Conservation (phyloP, 108 stramenopile genomes). For the Cyclotella distinguenda region DNA sequence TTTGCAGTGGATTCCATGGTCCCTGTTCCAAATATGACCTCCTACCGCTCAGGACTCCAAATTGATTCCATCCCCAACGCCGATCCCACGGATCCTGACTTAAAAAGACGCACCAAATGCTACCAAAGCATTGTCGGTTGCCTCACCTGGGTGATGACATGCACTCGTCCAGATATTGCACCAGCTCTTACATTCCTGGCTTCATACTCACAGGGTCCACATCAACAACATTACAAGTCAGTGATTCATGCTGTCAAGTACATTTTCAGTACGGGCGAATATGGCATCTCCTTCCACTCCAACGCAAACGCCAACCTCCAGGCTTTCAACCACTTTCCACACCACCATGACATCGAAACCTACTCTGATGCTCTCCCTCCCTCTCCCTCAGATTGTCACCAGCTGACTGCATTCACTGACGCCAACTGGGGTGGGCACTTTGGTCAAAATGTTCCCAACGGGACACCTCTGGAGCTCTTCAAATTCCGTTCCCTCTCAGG, state of each 20-base stretch:
- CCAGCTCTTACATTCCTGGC: slow-evolving; percentile 10
- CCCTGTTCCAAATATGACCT: no score
- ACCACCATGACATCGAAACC: slow-evolving; percentile 2
- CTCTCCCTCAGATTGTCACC: neutral
- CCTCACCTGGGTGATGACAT: slow-evolving; percentile 18
- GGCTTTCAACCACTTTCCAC: slow-evolving; percentile 18
- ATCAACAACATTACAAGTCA: slow-evolving; percentile 4
- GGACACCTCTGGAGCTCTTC: slow-evolving; percentile 6
- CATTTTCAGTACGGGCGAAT: slow-evolving; percentile 2
- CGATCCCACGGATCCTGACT: slow-evolving; percentile 7
- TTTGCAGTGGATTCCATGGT: no score
- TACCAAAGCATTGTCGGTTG: slow-evolving; percentile 25
- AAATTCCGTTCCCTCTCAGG: neutral
- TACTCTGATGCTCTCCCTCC: slow-evolving; percentile 11
- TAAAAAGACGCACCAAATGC: neutral
- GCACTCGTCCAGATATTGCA: slow-evolving; percentile 11
- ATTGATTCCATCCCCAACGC: no score
- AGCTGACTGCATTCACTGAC: neutral
- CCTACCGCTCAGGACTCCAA: no score
- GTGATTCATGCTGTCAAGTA: slow-evolving; percentile 12
- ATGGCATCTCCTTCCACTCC: slow-evolving; percentile 12
- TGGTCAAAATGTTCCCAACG: slow-evolving; percentile 2
- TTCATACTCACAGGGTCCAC: neutral
- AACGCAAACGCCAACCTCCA: neutral
- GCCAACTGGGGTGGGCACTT: slow-evolving; percentile 16